A percentile compares a stretch with the other conserved stretches of the same genome.
Evolutionary conservation across 345 rosid genomes (phyloP).

Genomic region (Eucalyptus albens): DNA sequence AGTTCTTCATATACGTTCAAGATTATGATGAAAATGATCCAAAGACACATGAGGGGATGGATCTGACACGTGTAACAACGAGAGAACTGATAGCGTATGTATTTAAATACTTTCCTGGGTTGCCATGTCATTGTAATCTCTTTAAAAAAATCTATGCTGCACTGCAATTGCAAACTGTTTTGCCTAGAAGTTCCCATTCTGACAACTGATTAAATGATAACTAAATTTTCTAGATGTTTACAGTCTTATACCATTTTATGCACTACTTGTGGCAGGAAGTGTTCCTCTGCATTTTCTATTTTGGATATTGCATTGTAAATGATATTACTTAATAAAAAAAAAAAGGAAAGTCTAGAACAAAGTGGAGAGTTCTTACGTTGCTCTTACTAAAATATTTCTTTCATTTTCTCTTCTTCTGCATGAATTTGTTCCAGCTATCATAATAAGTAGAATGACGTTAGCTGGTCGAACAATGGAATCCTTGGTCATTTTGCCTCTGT

Average conservation of each 20-base stretch:
- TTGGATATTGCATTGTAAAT: neutral
- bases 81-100: conserved; percentile 79
- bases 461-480: neutral
- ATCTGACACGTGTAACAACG: conserved; percentile 77
- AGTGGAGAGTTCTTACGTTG: neutral
- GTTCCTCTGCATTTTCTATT: neutral
- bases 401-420: neutral
- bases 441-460: neutral
- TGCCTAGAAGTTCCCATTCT: neutral
- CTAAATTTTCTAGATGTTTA: neutral
- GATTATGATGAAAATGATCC: conserved; percentile 73
- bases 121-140: neutral
- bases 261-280: neutral
- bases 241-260: neutral
- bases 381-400: neutral
- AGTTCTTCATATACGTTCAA: conserved; percentile 84
- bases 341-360: neutral
- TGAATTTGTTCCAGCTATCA: neutral
- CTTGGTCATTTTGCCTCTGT: neutral
- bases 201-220: neutral
- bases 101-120: neutral
- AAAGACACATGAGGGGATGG: conserved; percentile 88
- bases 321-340: neutral
- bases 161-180: neutral
- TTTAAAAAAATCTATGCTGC: neutral